Base-by-base conservation (phyloP, 495 filamentous ascomycete genomes). In the Staphylotrichum tortipilum region DNA sequence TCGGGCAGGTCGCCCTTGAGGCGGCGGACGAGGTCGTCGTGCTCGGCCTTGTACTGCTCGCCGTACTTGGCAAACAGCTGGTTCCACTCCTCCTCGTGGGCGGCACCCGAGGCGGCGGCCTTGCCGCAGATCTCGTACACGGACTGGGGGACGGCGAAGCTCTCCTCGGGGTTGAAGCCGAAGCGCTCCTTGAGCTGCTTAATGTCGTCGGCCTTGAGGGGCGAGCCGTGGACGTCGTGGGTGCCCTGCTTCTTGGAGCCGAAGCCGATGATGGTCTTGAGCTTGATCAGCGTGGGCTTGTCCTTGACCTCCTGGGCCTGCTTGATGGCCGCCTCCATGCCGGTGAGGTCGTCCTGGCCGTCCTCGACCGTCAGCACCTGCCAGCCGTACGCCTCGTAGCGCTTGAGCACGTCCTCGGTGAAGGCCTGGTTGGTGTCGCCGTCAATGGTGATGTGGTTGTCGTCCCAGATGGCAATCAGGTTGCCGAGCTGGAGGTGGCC, bases 361-460 rank as follows among this genome's bases (percentile, higher is more conserved):
- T 97, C 81, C 64, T 85, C 76, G 64, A 99, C 90, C 68, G 79
- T 77, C 66, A 86, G 76, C 37, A 78, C 79, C 69, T 99, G 92
- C 94, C 94, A 99, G 74, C 92, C 92, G 68, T 99, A 99, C 40
- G 94, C 68, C 75, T 97, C 88, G 70, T 96, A 97, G 58, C 92
- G 82, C 82, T 92, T 89, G 63, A 82, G 64, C 54, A 99, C 92
- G 56, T 99, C 94, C 72, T 99, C 92, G 38, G 92, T 99, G 77
- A 99, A 99, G 44, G 92, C 84, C 60, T 78, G 81, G 74, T 88
- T 88, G 69, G 88, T 99, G 75, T 94, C 83, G 70, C 92, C 92
- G 63, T 99, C 92, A 60, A 73, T 77, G 63, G 56, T 94, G 68
- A 98, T 98, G 64, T 92, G 85, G 78, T 99, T 99, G 77, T 99